phyloP scores from a whole-genome alignment of 2,329 filamentous ascomycete genomes.

The Gaeumannomyces sp. region DNA sequence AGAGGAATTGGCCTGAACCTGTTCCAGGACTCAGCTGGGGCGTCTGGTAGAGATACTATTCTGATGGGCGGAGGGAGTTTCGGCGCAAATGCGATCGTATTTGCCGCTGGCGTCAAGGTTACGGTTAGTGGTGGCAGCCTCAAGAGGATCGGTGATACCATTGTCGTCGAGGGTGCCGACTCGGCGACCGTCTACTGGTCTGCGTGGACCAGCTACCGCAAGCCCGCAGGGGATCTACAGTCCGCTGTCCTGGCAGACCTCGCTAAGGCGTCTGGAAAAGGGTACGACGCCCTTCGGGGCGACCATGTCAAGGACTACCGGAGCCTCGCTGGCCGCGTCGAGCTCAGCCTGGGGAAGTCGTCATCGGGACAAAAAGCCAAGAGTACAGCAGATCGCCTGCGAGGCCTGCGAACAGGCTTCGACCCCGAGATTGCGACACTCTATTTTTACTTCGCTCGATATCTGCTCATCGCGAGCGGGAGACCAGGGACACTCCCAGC shows the following conservation, averaged over 20 bases:
- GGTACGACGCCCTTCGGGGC: conserved; percentile 7
- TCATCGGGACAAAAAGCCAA: background rate
- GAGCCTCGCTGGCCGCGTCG: conserved; percentile 21
- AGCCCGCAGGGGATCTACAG: background rate
- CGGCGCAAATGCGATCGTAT: conserved; percentile 3
- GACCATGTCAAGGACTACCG: conserved; percentile 27
- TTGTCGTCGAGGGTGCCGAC: conserved; percentile 8
- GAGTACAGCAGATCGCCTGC: conserved; percentile 8
- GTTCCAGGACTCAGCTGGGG: conserved; percentile 4
- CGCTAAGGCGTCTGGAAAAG: background rate
- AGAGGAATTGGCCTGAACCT: conserved; percentile 5
- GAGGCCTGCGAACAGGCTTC: conserved; percentile 10
- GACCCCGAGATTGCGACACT: conserved; percentile 18
- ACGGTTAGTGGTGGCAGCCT: conserved; percentile 1
- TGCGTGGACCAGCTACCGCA: conserved; percentile 9
- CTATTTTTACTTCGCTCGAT: conserved; percentile 29
- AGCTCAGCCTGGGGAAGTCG: conserved; percentile 19
- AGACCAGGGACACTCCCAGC: conserved; percentile 29
- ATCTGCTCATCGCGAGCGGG: conserved; percentile 23
- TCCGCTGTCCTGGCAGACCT: conserved; percentile 1
- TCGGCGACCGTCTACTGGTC: conserved; percentile 9
- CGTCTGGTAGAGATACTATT: conserved; percentile 2
- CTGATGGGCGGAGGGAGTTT: conserved; percentile 7
- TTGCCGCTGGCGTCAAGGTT: conserved; percentile 5
- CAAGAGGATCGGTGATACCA: conserved; percentile 3